Conservation (phyloP, 2,329 filamentous ascomycete genomes). For the Colletotrichum eremochloae region DNA sequence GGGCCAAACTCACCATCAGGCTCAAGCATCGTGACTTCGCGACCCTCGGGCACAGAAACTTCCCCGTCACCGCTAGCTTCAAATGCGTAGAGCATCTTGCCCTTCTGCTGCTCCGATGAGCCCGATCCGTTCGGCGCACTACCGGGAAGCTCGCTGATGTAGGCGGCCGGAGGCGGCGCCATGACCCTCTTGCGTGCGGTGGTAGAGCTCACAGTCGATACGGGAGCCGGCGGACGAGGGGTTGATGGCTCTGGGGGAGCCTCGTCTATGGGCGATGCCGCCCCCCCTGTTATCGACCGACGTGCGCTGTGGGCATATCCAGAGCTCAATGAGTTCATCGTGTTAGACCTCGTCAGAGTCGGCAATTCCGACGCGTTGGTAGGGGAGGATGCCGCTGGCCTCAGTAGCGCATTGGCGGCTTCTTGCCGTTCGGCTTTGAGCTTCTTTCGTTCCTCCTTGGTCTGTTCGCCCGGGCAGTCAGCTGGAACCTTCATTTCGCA, state of each 20-base stretch:
- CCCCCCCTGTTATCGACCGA: conserved; percentile 77
- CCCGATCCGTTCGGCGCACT: conserved; percentile 59
- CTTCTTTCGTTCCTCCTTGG: conserved; percentile 95
- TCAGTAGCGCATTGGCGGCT: conserved; percentile 73
- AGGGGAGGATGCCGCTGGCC: conserved; percentile 53
- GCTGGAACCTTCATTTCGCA: conserved; percentile 99
- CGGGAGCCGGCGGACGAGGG: conserved; percentile 44
- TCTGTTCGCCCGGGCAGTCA: conserved; percentile 93
- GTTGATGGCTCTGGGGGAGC: conserved; percentile 54
- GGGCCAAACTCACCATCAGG: conserved; percentile 78
- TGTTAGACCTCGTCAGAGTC: conserved; percentile 82
- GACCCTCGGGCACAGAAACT: conserved; percentile 82
- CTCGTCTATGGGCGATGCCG: conserved; percentile 66
- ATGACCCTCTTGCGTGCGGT: conserved; percentile 75
- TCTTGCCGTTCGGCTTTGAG: conserved; percentile 89
- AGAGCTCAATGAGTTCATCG: conserved; percentile 90
- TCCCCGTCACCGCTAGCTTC: conserved; percentile 86
- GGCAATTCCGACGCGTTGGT: conserved; percentile 72
- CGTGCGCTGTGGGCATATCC: conserved; percentile 86
- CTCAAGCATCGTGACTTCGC: conserved; percentile 83
- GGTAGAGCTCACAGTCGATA: conserved; percentile 46
- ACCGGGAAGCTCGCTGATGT: conserved; percentile 77
- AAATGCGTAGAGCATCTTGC: conserved; percentile 92
- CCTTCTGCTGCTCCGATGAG: conserved; percentile 71
- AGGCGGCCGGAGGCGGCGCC: conserved; percentile 87